Percentiles rank a stretch among this genome's conserved stretches.
Conservation (phyloP, 768 basidiomycete genomes). For the Trametes cingulata region DNA sequence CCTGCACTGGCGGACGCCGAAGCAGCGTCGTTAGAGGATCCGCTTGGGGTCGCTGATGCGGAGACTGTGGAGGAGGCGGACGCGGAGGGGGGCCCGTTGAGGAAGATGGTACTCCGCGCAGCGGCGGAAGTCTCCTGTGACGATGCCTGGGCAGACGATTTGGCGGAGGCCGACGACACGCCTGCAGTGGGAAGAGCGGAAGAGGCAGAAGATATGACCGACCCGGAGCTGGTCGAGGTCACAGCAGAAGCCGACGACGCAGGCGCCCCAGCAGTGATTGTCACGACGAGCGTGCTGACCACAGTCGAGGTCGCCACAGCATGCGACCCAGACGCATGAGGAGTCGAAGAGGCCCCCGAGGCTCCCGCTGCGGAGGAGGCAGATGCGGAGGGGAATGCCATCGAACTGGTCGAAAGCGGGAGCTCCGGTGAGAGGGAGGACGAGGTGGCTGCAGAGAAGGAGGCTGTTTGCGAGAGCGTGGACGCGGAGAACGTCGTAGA, state of each 20-base stretch:
- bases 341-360: too few relatives aligned
- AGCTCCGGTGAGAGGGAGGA: not conserved
- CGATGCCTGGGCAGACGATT: not conserved
- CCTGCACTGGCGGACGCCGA: not conserved
- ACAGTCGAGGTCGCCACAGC: conserved; percentile 23
- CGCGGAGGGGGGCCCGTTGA: conserved; percentile 2
- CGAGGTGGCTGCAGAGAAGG: not conserved
- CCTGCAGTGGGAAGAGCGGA: not conserved
- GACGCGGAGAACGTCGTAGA: conserved; percentile 3
- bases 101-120: conserved; percentile 12
- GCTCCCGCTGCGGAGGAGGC: not conserved
- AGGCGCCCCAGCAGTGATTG: conserved; percentile 20
- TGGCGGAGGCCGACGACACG: not conserved
- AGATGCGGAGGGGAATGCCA: not conserved
- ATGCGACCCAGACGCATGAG: not conserved
- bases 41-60: not conserved
- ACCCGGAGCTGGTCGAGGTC: not conserved
- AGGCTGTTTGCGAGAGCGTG: not conserved
- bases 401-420: not conserved
- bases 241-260: not conserved
- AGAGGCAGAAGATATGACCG: not conserved
- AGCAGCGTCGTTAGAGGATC: not conserved
- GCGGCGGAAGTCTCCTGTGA: not conserved
- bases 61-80: not conserved
- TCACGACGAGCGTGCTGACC: conserved; percentile 29